phyloP scores from a whole-genome alignment of 306 rosid genomes.

The Betula pendula region DNA sequence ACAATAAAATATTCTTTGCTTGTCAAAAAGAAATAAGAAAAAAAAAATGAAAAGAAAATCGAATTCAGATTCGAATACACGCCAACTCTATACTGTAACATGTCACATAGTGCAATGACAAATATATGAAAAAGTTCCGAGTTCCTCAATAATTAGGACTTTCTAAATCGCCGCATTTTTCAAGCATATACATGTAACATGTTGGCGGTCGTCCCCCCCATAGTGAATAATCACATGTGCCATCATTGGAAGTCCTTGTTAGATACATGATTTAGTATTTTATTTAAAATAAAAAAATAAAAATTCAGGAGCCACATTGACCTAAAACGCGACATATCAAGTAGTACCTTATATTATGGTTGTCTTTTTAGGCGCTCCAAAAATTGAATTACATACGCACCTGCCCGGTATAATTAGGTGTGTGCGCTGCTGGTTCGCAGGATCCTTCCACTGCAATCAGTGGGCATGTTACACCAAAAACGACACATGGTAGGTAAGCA shows the following conservation, averaged over 20 bases:
- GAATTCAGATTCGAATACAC: no score
- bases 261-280: not conserved
- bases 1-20: no score
- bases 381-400: not conserved
- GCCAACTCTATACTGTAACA: no score
- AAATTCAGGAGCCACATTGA: not conserved
- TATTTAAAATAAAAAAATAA: not conserved
- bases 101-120: no score
- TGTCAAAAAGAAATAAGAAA: no score
- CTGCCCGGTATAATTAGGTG: not conserved
- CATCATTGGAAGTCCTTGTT: not conserved
- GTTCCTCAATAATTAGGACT: no score
- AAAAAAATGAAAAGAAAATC: no score
- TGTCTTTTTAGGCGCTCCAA: not conserved
- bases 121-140: no score
- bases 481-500: conserved; percentile 3
- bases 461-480: conserved; percentile 10
- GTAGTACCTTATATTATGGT: not conserved
- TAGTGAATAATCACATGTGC: not conserved
- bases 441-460: not conserved
- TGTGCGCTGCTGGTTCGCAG: not conserved
- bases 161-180: no score
- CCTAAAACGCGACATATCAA: not conserved
- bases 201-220: not conserved
- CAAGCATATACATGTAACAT: no score